Conservation (phyloP, 164 flowering plant species). For the Umbellularia californica region DNA sequence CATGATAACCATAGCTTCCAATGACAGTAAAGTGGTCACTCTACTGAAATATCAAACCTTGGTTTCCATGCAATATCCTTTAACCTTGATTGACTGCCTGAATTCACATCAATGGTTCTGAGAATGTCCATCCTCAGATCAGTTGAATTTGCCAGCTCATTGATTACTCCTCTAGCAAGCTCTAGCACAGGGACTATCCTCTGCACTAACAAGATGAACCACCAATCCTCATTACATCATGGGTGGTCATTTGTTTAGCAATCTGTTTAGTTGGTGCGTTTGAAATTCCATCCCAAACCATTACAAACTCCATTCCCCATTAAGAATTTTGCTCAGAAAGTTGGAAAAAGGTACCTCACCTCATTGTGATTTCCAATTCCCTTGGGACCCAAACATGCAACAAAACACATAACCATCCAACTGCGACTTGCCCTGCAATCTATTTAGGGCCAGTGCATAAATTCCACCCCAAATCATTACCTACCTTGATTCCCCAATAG, state of each 20-base stretch:
- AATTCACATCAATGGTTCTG: conserved; percentile 72
- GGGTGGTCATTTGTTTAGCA: background rate
- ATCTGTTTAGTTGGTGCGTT: no score
- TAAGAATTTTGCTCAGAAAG: no score
- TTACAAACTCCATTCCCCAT: background rate
- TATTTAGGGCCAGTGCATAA: no score
- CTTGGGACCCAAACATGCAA: no score
- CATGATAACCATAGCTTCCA: background rate
- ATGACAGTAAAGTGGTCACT: background rate
- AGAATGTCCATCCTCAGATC: conserved; percentile 72
- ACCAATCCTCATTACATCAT: background rate
- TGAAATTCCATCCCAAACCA: background rate
- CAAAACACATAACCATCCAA: no score
- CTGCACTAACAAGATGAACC: conserved; percentile 28
- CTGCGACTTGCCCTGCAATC: no score
- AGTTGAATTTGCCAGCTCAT: conserved; percentile 61
- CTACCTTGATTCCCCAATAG: background rate
- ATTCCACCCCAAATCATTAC: no score
- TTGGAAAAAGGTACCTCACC: no score
- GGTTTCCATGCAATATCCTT: background rate
- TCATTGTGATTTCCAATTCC: no score
- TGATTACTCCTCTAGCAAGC: conserved; percentile 84
- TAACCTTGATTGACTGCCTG: conserved; percentile 84
- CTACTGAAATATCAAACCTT: background rate
- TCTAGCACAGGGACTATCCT: conserved; percentile 81